phyloP scores from a whole-genome alignment of 2,329 filamentous ascomycete genomes.

The Colletotrichum sp. region DNA sequence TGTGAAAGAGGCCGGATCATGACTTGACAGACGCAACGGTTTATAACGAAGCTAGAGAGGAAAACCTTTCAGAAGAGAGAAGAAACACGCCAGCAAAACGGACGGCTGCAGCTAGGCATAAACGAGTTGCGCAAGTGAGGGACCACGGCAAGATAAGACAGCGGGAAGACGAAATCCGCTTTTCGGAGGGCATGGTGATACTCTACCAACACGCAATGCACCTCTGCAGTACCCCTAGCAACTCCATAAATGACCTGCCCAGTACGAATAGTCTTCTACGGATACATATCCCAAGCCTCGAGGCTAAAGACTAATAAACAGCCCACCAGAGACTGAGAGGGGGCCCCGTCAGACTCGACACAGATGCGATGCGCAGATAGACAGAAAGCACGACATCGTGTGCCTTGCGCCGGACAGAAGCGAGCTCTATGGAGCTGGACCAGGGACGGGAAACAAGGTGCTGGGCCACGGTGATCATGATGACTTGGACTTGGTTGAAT shows the following conservation, averaged over 20 bases:
- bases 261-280: background rate
- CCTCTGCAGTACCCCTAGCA: background rate
- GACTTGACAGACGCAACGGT: background rate
- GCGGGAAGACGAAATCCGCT: background rate
- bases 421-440: background rate
- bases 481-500: background rate
- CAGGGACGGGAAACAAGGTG: background rate
- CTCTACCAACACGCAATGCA: background rate
- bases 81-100: background rate
- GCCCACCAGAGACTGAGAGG: background rate
- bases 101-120: background rate
- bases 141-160: background rate
- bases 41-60: background rate
- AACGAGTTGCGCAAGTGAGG: background rate
- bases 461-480: background rate
- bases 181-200: background rate
- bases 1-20: background rate
- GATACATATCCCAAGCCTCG: background rate
- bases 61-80: background rate
- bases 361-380: background rate
- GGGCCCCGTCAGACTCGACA: background rate
- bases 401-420: background rate
- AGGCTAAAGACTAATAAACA: background rate
- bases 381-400: constrained; percentile 17
- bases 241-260: background rate